Percentiles rank a stretch among this genome's conserved stretches.
phyloP scores from a whole-genome alignment of 139 green algal genomes.

The Gonium pectorale region DNA sequence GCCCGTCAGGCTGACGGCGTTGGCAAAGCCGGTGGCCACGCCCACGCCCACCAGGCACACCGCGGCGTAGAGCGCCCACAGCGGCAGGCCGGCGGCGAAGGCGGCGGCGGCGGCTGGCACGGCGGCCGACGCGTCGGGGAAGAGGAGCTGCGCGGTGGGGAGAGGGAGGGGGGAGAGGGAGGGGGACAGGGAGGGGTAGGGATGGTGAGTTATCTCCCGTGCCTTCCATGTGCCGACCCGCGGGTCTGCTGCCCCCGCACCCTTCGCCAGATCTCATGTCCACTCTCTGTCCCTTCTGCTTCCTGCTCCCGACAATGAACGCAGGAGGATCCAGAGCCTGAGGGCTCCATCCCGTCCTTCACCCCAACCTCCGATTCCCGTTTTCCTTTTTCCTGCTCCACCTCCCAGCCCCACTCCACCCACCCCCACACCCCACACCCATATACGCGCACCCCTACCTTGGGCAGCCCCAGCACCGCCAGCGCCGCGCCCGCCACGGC shows the following conservation, averaged over 20 bases:
- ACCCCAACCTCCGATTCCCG: neutral
- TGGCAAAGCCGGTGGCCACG: constrained; percentile 34
- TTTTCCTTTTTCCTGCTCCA: neutral
- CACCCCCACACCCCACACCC: neutral
- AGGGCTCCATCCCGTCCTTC: too few species aligned
- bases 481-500: constrained; percentile 12
- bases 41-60: constrained; percentile 35
- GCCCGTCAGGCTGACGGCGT: constrained; percentile 11
- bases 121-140: neutral
- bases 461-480: constrained; percentile 29
- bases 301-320: too few species aligned
- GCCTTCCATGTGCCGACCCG: too few species aligned
- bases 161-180: too few species aligned
- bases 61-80: constrained; percentile 21
- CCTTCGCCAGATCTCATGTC: too few species aligned
- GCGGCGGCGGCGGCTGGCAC: neutral
- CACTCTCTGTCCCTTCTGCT: too few species aligned
- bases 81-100: constrained; percentile 20
- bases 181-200: too few species aligned
- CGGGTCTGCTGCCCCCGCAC: too few species aligned
- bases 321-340: too few species aligned
- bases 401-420: neutral
- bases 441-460: neutral
- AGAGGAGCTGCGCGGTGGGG: constrained; percentile 6
- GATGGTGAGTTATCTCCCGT: too few species aligned